Conservation (phyloP, 805 yeast species). For the Zygosaccharomyces bailii region DNA sequence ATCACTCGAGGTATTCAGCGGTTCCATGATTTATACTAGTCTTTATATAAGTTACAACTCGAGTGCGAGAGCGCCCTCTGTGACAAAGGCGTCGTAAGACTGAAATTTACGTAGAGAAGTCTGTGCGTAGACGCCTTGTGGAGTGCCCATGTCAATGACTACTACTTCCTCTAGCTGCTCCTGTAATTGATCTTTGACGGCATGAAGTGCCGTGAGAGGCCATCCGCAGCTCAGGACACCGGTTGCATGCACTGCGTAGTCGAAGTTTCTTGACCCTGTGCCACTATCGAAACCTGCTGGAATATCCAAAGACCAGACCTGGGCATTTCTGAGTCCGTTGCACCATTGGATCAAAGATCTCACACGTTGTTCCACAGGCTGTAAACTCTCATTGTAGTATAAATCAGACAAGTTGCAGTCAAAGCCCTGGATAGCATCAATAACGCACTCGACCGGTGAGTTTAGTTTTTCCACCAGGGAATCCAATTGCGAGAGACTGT, state of each 20-base stretch:
- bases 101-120: constrained; percentile 48
- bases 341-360: constrained; percentile 62
- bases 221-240: constrained; percentile 70
- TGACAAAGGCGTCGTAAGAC: constrained; percentile 30
- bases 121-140: constrained; percentile 48
- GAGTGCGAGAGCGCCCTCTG: constrained; percentile 23
- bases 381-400: constrained; percentile 21
- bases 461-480: constrained; percentile 46
- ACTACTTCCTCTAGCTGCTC: constrained; percentile 41
- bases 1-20: background rate
- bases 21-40: background rate
- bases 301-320: constrained; percentile 59
- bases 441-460: constrained; percentile 71
- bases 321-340: constrained; percentile 35
- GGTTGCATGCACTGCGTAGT: constrained; percentile 44
- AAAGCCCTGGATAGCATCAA: constrained; percentile 84
- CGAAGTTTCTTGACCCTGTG: constrained; percentile 50
- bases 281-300: constrained; percentile 85
- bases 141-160: constrained; percentile 69
- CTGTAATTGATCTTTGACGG: constrained; percentile 11
- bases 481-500: constrained; percentile 38
- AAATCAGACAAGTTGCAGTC: constrained; percentile 63
- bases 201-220: constrained; percentile 59
- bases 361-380: constrained; percentile 23
- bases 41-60: constrained; percentile 10